phyloP scores from a whole-genome alignment of 495 filamentous ascomycete genomes.

The Entonaema liquescens region DNA sequence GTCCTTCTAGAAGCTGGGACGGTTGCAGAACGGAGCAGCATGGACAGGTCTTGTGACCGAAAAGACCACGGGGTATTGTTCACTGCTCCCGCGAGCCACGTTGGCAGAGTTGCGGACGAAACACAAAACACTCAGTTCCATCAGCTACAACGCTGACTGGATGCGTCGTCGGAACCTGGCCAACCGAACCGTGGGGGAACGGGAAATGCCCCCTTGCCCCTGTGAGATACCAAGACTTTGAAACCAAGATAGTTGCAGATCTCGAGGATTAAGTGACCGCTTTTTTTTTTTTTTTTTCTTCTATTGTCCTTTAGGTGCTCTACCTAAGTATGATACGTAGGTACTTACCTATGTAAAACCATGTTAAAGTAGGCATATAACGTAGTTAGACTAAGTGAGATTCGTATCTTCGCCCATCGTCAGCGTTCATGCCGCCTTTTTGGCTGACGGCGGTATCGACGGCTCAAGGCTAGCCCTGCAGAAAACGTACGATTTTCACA shows the following conservation, averaged over 20 bases:
- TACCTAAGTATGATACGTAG: not conserved
- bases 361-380: not conserved
- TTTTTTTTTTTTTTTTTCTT: constrained; percentile 12
- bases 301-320: not conserved
- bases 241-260: constrained; percentile 43
- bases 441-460: constrained; percentile 15
- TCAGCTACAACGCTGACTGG: constrained; percentile 44
- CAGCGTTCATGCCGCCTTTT: constrained; percentile 9
- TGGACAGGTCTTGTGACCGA: constrained; percentile 35
- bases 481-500: constrained; percentile 40
- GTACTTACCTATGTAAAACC: too few relatives aligned
- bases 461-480: constrained; percentile 34
- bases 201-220: constrained; percentile 16
- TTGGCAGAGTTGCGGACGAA: constrained; percentile 32
- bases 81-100: constrained; percentile 34
- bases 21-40: constrained; percentile 36
- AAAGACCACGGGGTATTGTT: constrained; percentile 24
- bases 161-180: constrained; percentile 40
- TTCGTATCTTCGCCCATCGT: constrained; percentile 10
- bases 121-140: constrained; percentile 40
- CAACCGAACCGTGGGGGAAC: constrained; percentile 33
- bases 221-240: constrained; percentile 34
- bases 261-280: constrained; percentile 36
- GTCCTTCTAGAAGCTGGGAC: constrained; percentile 37
- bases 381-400: not conserved